phyloP scores from a whole-genome alignment of 1,284 basidiomycete genomes.

The Cryptococcus wingfieldii region DNA sequence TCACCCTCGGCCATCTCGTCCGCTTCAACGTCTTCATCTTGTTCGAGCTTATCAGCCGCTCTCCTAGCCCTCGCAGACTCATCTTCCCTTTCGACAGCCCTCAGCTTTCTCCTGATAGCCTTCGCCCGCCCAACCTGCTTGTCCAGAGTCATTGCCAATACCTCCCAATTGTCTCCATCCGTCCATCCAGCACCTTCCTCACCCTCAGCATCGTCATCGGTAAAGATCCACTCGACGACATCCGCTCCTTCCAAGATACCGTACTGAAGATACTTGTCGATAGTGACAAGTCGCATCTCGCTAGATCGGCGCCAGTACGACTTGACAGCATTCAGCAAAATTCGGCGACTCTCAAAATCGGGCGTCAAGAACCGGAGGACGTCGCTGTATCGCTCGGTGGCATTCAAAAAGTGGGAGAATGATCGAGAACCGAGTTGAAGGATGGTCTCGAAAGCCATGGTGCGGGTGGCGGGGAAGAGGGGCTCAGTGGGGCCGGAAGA shows the following conservation, averaged over 20 bases:
- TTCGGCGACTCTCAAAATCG: conserved; percentile 52
- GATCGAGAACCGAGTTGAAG: conserved; percentile 88
- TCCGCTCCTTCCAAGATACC: conserved; percentile 93
- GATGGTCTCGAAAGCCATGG: conserved; percentile 82
- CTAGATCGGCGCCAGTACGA: conserved; percentile 74
- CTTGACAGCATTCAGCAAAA: conserved; percentile 66
- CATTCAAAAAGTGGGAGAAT: conserved; percentile 97
- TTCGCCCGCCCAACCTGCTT: conserved; percentile 83
- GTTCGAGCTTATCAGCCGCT: conserved; percentile 51
- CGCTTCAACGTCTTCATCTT: conserved; percentile 36
- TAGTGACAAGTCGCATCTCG: conserved; percentile 83
- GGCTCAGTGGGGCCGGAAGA: conserved; percentile 46
- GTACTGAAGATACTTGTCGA: conserved; percentile 98
- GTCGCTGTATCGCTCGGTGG: conserved; percentile 92
- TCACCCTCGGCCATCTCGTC: conserved; percentile 29
- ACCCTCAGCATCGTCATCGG: conserved; percentile 45
- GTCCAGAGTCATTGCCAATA: conserved; percentile 69
- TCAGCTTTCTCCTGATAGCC: conserved; percentile 67
- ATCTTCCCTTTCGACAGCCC: conserved; percentile 72
- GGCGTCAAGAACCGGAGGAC: conserved; percentile 70
- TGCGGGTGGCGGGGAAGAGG: conserved; percentile 65
- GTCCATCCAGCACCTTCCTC: conserved; percentile 48
- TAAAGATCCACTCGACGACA: conserved; percentile 81
- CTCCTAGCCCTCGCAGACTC: conserved; percentile 73
- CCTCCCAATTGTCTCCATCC: conserved; percentile 71